A percentile compares a stretch with the other conserved stretches of the same genome.
Conservation (phyloP, 2,329 filamentous ascomycete species). For the Monosporascus sp. region DNA sequence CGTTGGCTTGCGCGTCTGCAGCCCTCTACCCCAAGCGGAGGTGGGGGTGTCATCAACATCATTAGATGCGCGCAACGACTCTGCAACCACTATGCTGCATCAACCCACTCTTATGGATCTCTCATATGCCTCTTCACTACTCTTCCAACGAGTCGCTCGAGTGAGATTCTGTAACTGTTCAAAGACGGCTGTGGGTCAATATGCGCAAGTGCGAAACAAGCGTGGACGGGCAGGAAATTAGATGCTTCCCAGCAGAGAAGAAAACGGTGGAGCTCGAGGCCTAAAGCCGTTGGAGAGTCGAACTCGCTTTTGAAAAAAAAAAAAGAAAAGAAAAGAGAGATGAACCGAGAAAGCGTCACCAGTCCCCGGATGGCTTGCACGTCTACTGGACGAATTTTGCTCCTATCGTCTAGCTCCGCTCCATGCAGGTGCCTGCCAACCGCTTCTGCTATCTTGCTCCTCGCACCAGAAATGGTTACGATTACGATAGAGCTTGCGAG, state of each 20-base stretch:
- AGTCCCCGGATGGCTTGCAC: too few species aligned
- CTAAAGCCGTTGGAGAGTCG: neutral
- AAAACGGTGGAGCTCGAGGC: slow-evolving; percentile 5
- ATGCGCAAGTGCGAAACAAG: slow-evolving; percentile 9
- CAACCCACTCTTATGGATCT: neutral
- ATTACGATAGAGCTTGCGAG: too few species aligned
- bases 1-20: neutral
- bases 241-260: slow-evolving; percentile 3
- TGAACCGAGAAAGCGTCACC: too few species aligned
- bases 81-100: neutral
- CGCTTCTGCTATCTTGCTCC: too few species aligned
- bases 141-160: neutral
- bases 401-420: too few species aligned
- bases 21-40: neutral
- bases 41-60: neutral
- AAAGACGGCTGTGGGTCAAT: neutral
- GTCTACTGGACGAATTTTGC: too few species aligned
- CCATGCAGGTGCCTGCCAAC: too few species aligned
- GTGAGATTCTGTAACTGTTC: neutral
- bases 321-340: too few species aligned
- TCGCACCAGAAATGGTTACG: too few species aligned
- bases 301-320: too few species aligned
- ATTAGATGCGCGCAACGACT: neutral
- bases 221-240: slow-evolving; percentile 13
- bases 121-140: neutral